A percentile compares a stretch with the other conserved stretches of the same genome.
Conservation (phyloP, 768 basidiomycete genomes). For the Floccularia luteovirens region DNA sequence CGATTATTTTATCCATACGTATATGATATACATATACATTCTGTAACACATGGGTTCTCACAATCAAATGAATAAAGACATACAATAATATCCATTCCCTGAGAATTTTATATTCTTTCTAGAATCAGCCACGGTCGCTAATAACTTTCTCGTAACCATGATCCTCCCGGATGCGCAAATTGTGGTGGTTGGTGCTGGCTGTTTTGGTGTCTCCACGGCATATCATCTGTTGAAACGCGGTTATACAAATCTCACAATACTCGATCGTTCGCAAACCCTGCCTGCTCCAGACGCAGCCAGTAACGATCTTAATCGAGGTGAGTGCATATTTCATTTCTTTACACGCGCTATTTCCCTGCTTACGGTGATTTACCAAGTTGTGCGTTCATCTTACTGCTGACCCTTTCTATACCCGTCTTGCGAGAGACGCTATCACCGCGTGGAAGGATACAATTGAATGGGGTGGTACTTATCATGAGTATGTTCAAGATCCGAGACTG, state of each 20-base stretch:
- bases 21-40: too few species aligned
- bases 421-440: conserved; percentile 64
- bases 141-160: conserved; percentile 13
- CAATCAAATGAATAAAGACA: too few species aligned
- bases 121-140: too few species aligned
- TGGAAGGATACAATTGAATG: conserved; percentile 68
- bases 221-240: conserved; percentile 66
- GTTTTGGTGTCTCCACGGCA: conserved; percentile 85
- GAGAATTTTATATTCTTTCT: too few species aligned
- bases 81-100: too few species aligned
- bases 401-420: conserved; percentile 59
- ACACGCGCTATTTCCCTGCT: neutral
- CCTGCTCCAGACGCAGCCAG: conserved; percentile 82
- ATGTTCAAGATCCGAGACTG: conserved; percentile 20
- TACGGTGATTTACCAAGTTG: conserved; percentile 33
- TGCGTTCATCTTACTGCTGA: conserved; percentile 72
- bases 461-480: conserved; percentile 83
- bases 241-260: conserved; percentile 61
- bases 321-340: conserved; percentile 7
- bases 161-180: conserved; percentile 26
- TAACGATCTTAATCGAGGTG: conserved; percentile 46
- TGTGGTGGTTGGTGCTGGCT: conserved; percentile 75
- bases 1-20: too few species aligned
- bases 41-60: too few species aligned
- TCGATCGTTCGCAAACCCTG: conserved; percentile 61